phyloP scores from a whole-genome alignment of 441 rosid species.

The Croton laevigatus region DNA sequence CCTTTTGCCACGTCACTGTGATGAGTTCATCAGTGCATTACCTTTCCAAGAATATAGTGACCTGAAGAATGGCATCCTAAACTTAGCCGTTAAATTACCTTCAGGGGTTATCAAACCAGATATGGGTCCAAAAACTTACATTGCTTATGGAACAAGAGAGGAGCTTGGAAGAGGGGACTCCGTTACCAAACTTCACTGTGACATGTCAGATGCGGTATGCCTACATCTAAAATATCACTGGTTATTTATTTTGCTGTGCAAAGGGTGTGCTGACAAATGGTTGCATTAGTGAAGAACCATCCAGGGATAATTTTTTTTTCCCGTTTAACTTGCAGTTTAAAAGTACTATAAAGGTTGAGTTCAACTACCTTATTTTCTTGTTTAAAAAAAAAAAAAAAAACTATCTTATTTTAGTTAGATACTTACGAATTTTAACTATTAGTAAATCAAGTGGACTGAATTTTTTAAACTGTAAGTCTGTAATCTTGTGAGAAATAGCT shows the following conservation, averaged over 20 bases:
- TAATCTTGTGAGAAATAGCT: background rate
- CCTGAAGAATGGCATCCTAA: constrained; percentile 79
- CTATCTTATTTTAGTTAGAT: too few relatives aligned
- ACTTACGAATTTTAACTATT: too few relatives aligned
- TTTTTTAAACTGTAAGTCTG: background rate
- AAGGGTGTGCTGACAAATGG: background rate
- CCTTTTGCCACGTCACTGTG: constrained; percentile 87
- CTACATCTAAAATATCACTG: background rate
- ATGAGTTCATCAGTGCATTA: constrained; percentile 77
- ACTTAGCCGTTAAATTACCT: constrained; percentile 79
- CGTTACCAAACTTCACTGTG: constrained; percentile 89
- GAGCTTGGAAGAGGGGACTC: constrained; percentile 98
- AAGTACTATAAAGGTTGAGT: too few relatives aligned
- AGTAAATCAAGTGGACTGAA: too few relatives aligned
- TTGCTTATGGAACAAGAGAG: constrained; percentile 66
- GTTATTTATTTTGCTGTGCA: background rate
- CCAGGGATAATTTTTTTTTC: too few relatives aligned
- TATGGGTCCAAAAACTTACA: constrained; percentile 92
- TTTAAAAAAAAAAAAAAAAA: too few relatives aligned
- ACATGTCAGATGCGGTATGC: constrained; percentile 91
- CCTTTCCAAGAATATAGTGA: constrained; percentile 83
- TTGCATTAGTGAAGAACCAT: background rate
- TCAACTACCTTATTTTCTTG: too few relatives aligned
- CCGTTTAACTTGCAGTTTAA: too few relatives aligned
- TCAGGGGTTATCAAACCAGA: constrained; percentile 65